A percentile compares a stretch with the other conserved stretches of the same genome.
phyloP scores from a whole-genome alignment of 768 basidiomycete species.

The Hypholoma sublateritium region DNA sequence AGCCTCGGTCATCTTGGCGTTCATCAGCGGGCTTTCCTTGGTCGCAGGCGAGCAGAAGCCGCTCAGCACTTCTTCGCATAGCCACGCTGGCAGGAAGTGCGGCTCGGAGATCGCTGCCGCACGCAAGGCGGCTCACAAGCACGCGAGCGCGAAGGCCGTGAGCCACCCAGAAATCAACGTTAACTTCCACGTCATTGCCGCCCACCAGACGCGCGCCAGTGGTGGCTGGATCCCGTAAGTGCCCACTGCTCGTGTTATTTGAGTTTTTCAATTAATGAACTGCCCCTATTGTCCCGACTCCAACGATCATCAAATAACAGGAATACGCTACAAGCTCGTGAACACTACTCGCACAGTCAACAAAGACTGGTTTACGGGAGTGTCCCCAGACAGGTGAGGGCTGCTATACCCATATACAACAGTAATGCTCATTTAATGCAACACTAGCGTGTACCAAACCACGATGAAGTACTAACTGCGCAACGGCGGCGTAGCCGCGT shows the following conservation, averaged over 20 bases:
- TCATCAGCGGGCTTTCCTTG: slow-evolving; percentile 1
- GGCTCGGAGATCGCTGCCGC: slow-evolving; percentile 5
- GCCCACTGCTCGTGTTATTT: background rate
- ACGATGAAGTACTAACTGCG: slow-evolving; percentile 37
- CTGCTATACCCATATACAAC: background rate
- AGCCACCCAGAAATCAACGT: slow-evolving; percentile 19
- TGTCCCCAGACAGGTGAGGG: slow-evolving; percentile 31
- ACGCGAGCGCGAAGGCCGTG: background rate
- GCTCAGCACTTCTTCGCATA: background rate
- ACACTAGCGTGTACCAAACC: slow-evolving; percentile 22
- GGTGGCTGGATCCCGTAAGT: slow-evolving; percentile 38
- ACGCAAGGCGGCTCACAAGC: slow-evolving; percentile 1
- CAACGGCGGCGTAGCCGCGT: slow-evolving; percentile 33
- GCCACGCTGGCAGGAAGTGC: background rate
- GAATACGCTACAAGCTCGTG: slow-evolving; percentile 33
- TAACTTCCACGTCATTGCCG: slow-evolving; percentile 26
- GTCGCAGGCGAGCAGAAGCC: background rate
- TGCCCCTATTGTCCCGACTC: too few species aligned
- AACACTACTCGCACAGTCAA: slow-evolving; percentile 33
- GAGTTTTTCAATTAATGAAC: too few species aligned
- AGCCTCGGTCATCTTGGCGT: background rate
- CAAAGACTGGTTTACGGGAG: slow-evolving; percentile 38
- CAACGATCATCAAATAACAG: too few species aligned
- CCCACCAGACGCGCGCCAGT: slow-evolving; percentile 21
- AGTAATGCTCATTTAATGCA: background rate